phyloP scores from a whole-genome alignment of 371 early-diverging fungal genomes.

The Rhizopus delemar region DNA sequence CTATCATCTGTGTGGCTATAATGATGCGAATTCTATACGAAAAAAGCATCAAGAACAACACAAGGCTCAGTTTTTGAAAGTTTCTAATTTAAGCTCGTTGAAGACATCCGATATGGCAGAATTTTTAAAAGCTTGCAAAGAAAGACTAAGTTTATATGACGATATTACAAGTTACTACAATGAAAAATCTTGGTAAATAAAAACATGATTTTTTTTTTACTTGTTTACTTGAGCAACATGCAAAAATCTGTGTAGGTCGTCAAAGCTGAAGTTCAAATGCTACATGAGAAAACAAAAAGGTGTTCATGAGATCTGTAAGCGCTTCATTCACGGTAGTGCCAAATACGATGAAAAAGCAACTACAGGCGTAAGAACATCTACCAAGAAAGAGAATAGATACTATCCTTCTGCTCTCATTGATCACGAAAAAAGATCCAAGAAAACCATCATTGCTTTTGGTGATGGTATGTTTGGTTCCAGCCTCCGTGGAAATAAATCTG shows the following conservation, averaged over 20 bases:
- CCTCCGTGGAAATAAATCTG: background rate
- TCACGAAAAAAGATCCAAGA: background rate
- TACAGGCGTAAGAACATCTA: background rate
- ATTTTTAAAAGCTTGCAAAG: background rate
- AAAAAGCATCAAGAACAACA: no score
- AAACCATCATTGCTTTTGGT: slow-evolving; percentile 1
- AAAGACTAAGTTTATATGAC: background rate
- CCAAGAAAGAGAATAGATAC: background rate
- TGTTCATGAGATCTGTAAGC: background rate
- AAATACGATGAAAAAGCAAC: background rate
- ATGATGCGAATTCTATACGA: no score
- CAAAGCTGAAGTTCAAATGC: background rate
- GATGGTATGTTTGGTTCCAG: background rate
- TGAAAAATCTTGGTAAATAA: background rate
- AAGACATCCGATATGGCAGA: background rate
- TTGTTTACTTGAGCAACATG: background rate
- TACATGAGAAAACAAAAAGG: background rate
- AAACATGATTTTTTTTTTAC: background rate
- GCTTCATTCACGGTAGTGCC: background rate
- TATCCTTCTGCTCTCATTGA: background rate
- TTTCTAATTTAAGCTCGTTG: background rate
- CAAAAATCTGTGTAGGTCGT: background rate
- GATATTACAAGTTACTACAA: background rate
- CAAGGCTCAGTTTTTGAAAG: no score
- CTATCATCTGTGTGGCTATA: background rate